Evolutionary conservation across 2,329 filamentous ascomycete genomes (phyloP).

Genomic region (Helotiales sp.): DNA sequence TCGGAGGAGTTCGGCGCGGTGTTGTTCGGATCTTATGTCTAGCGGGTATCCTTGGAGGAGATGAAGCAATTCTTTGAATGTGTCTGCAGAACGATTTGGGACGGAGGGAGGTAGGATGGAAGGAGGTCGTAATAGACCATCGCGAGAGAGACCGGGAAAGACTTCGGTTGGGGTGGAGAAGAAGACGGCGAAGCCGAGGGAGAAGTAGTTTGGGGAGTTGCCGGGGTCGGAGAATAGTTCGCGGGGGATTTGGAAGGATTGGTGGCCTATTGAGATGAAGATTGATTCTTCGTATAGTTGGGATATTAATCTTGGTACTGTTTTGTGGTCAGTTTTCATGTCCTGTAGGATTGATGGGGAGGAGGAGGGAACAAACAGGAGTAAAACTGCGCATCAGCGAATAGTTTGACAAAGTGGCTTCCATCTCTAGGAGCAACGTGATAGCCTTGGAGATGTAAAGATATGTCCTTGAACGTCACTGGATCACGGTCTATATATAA

Average conservation of each 20-base stretch:
- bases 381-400: slow-evolving; percentile 95
- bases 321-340: slow-evolving; percentile 11
- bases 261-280: slow-evolving; percentile 85
- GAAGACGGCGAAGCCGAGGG: slow-evolving; percentile 84
- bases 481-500: slow-evolving; percentile 96
- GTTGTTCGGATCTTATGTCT: slow-evolving; percentile 71
- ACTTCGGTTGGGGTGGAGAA: slow-evolving; percentile 78
- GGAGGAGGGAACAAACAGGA: slow-evolving; percentile 55
- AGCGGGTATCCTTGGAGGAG: slow-evolving; percentile 82
- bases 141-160: slow-evolving; percentile 81
- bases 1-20: slow-evolving; percentile 74
- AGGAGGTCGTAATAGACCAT: slow-evolving; percentile 79
- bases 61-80: slow-evolving; percentile 80
- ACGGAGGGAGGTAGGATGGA: slow-evolving; percentile 82
- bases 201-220: slow-evolving; percentile 95
- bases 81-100: slow-evolving; percentile 77
- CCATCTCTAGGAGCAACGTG: slow-evolving; percentile 80
- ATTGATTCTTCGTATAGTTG: slow-evolving; percentile 91
- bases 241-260: slow-evolving; percentile 85
- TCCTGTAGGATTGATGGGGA: background rate
- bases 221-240: slow-evolving; percentile 83
- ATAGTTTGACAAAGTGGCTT: slow-evolving; percentile 86
- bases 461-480: slow-evolving; percentile 83
- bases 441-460: slow-evolving; percentile 88
- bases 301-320: slow-evolving; percentile 84